Percentiles rank a stretch among this genome's conserved stretches.
Evolutionary conservation across 2,329 filamentous ascomycete genomes (phyloP).

Genomic region (Xylariaceae sp.): DNA sequence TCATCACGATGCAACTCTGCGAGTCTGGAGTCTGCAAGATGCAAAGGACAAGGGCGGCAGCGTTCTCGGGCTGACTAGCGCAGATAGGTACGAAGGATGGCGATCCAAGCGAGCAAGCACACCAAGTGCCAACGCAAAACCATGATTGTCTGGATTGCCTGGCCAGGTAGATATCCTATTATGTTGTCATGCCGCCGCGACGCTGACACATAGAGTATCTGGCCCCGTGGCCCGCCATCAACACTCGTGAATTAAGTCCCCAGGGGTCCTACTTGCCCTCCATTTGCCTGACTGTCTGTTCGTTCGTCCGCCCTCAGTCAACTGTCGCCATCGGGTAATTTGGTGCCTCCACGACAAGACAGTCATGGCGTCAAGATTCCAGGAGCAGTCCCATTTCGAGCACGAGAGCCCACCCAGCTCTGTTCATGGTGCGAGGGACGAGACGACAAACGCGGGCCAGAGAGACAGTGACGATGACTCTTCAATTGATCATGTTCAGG

Average conservation of each 20-base stretch:
- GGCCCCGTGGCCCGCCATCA: constrained; percentile 8
- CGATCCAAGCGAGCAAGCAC: constrained; percentile 6
- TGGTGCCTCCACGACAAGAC: constrained; percentile 18
- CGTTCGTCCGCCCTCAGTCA: constrained; percentile 4
- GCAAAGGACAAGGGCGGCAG: constrained; percentile 7
- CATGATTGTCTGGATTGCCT: too few relatives aligned
- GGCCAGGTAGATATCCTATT: neutral
- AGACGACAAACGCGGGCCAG: constrained; percentile 12
- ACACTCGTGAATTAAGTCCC: constrained; percentile 3
- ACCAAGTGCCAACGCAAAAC: neutral
- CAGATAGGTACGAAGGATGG: constrained; percentile 2
- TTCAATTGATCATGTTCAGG: constrained; percentile 28
- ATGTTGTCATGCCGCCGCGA: constrained; percentile 15
- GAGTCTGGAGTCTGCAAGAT: constrained; percentile 1
- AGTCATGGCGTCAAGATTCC: constrained; percentile 29
- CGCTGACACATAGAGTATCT: constrained; percentile 7
- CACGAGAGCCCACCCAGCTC: constrained; percentile 18
- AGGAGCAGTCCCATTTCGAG: constrained; percentile 29
- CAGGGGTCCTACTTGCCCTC: too few relatives aligned
- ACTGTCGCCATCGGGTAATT: constrained; percentile 17
- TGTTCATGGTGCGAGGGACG: constrained; percentile 24
- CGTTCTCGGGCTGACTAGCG: constrained; percentile 1
- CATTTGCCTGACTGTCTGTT: neutral
- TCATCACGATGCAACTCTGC: constrained; percentile 1
- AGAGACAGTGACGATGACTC: constrained; percentile 23